Evolutionary conservation across 768 basidiomycete genomes (phyloP).

Genomic region (Naganishia vishniacii): DNA sequence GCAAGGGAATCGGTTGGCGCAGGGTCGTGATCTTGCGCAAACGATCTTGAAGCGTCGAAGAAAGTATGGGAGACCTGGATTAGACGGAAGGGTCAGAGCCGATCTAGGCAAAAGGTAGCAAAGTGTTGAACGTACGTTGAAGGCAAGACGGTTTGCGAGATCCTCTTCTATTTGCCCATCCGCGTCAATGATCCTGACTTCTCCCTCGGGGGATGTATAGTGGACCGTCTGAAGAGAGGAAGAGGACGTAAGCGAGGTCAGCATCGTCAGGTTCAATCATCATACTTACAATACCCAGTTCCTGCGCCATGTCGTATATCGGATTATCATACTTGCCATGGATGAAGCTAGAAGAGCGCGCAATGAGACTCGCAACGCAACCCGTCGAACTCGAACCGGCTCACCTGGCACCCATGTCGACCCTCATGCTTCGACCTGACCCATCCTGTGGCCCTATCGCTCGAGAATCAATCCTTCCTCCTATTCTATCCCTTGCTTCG

Average conservation of each 20-base stretch:
- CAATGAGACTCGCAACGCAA: no score
- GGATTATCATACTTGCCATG: slow-evolving; percentile 29
- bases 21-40: slow-evolving; percentile 7
- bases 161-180: not conserved
- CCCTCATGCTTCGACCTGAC: not conserved
- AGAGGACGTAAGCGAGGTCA: not conserved
- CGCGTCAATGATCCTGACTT: slow-evolving; percentile 9
- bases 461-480: slow-evolving; percentile 30
- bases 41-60: slow-evolving; percentile 8
- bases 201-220: slow-evolving; percentile 7
- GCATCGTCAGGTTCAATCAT: not conserved
- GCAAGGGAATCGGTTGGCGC: slow-evolving; percentile 18
- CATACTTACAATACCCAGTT: slow-evolving; percentile 22
- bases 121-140: not conserved
- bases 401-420: slow-evolving; percentile 24
- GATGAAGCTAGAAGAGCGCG: not conserved
- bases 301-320: slow-evolving; percentile 22
- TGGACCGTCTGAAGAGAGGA: not conserved
- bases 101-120: not conserved
- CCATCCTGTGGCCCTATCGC: slow-evolving; percentile 2
- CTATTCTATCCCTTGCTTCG: slow-evolving; percentile 44
- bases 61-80: slow-evolving; percentile 2
- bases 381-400: not conserved
- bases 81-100: not conserved
- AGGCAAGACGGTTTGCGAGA: not conserved